Conservation (phyloP, 2,329 filamentous ascomycete species). For the Sordariomycetes sp. region DNA sequence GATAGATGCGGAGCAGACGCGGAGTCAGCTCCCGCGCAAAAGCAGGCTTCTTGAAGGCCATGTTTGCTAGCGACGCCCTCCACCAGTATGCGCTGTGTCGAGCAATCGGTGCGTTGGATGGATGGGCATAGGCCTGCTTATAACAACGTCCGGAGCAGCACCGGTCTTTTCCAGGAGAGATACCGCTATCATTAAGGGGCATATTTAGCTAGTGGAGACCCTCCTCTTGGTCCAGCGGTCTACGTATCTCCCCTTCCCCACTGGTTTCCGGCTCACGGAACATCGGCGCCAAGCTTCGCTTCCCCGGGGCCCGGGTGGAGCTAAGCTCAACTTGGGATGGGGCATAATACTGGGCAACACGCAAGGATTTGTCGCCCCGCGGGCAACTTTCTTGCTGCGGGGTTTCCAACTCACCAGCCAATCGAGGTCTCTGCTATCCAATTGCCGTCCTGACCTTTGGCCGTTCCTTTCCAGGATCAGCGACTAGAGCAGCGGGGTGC, state of each 20-base stretch:
- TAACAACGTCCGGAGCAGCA: too few species aligned
- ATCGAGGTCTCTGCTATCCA: neutral
- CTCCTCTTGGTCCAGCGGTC: neutral
- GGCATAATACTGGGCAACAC: neutral
- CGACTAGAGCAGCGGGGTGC: neutral
- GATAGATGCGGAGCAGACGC: neutral
- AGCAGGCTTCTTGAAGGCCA: neutral
- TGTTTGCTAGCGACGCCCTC: neutral
- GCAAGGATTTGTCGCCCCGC: neutral
- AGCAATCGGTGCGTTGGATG: neutral
- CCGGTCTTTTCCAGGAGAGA: too few species aligned
- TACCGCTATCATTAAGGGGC: too few species aligned
- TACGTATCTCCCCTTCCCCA: neutral
- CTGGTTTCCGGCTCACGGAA: neutral
- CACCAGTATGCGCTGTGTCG: neutral
- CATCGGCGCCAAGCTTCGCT: neutral
- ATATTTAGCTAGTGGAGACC: neutral
- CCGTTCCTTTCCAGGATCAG: neutral
- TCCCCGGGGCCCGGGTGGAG: neutral
- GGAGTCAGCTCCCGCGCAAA: neutral
- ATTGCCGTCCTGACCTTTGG: neutral
- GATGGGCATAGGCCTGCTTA: neutral
- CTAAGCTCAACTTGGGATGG: neutral
- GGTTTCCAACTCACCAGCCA: neutral
- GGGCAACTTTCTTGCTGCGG: neutral